phyloP scores from a whole-genome alignment of 208 protist species.

The Leishmania guyanensis region DNA sequence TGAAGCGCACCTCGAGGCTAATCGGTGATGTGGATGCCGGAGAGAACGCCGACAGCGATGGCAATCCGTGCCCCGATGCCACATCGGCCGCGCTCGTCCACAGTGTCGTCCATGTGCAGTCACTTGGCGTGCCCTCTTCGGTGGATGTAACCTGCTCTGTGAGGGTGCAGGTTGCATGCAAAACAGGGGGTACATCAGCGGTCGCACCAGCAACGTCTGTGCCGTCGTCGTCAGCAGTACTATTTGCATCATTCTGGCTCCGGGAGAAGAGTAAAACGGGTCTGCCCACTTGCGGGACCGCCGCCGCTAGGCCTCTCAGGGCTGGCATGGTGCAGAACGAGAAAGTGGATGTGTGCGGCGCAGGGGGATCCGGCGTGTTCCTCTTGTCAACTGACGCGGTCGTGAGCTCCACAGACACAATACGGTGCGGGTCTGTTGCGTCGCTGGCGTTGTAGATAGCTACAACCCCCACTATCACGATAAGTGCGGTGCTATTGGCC shows the following conservation, averaged over 20 bases:
- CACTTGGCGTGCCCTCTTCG: neutral
- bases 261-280: slow-evolving; percentile 23
- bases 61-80: neutral
- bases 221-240: neutral
- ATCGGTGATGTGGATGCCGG: neutral
- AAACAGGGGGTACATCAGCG: neutral
- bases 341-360: neutral
- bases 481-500: slow-evolving; percentile 15
- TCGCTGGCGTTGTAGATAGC: slow-evolving; percentile 20
- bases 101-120: slow-evolving; percentile 16
- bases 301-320: slow-evolving; percentile 29
- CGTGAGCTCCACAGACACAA: slow-evolving; percentile 7
- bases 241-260: neutral
- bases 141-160: slow-evolving; percentile 12
- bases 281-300: slow-evolving; percentile 39
- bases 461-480: slow-evolving; percentile 37
- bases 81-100: slow-evolving; percentile 26
- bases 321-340: slow-evolving; percentile 28
- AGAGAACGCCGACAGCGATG: neutral
- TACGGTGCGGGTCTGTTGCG: slow-evolving; percentile 26
- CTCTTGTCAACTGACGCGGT: slow-evolving; percentile 9
- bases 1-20: slow-evolving; percentile 22
- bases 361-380: neutral
- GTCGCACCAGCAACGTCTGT: neutral
- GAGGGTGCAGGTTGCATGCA: slow-evolving; percentile 22